phyloP scores from a whole-genome alignment of 805 yeast species.

The Starmerella vaccinii region DNA sequence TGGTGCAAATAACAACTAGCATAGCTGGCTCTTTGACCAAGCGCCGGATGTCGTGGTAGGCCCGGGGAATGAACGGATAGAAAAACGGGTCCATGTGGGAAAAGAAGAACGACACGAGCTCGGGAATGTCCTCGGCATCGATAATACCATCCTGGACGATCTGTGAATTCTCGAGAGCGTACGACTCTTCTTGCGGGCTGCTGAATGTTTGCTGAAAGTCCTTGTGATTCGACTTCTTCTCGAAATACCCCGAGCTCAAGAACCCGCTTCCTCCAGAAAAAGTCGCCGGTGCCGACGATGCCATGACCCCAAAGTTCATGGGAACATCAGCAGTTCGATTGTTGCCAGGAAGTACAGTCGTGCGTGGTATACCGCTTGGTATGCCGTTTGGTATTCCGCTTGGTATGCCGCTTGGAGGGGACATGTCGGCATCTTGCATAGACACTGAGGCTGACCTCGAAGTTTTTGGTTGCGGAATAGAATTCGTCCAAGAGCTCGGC shows the following conservation, averaged over 20 bases:
- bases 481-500: background rate
- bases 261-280: background rate
- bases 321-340: background rate
- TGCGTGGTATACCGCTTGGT: too few species aligned
- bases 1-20: conserved; percentile 7
- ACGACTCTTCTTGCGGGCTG: background rate
- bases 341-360: background rate
- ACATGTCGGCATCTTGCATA: background rate
- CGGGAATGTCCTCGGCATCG: conserved; percentile 8
- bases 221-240: background rate
- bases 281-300: background rate
- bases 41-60: conserved; percentile 10
- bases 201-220: background rate
- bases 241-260: background rate
- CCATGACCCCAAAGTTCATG: background rate
- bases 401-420: background rate
- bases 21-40: conserved; percentile 12
- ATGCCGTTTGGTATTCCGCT: too few species aligned
- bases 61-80: conserved; percentile 9
- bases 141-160: conserved; percentile 9
- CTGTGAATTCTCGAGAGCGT: conserved; percentile 2
- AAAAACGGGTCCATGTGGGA: conserved; percentile 11
- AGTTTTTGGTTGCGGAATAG: background rate
- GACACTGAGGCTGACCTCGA: background rate
- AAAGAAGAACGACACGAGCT: conserved; percentile 10